These are phyloP conservation scores for Gillenia trifoliata DNA, from an alignment of 306 rosid species.

Conservation along the genomic window DNA sequence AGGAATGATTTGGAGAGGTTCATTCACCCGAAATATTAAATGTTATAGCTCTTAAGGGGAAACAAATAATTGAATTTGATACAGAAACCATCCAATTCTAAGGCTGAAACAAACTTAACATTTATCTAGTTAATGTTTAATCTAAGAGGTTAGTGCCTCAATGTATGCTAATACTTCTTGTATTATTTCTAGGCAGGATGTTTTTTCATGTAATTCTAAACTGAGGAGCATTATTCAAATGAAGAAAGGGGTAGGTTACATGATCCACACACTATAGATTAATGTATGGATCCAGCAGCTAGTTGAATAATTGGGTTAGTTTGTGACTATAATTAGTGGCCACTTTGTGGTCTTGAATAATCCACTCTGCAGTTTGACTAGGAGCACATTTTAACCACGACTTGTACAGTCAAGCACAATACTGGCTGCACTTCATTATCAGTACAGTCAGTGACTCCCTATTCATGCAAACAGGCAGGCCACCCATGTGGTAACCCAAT, in stretches of 20 bases:
- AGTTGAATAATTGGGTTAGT: background rate
- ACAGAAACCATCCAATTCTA: background rate
- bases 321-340: background rate
- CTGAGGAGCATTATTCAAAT: background rate
- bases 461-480: background rate
- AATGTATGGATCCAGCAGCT: background rate
- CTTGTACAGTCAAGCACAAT: too few species aligned
- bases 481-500: background rate
- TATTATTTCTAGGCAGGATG: background rate
- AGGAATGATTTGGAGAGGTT: background rate
- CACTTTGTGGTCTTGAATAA: background rate
- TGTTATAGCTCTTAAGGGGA: background rate
- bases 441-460: background rate
- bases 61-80: background rate
- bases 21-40: background rate
- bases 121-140: background rate
- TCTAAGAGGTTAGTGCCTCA: background rate
- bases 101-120: background rate
- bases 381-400: too few species aligned
- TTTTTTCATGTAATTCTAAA: background rate
- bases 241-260: background rate
- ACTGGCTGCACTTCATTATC: background rate
- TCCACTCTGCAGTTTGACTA: background rate
- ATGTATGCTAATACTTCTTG: background rate
- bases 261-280: background rate